Evolutionary conservation across 2,329 filamentous ascomycete species (phyloP).

Genomic region (Calonectria pseudoturangicola): DNA sequence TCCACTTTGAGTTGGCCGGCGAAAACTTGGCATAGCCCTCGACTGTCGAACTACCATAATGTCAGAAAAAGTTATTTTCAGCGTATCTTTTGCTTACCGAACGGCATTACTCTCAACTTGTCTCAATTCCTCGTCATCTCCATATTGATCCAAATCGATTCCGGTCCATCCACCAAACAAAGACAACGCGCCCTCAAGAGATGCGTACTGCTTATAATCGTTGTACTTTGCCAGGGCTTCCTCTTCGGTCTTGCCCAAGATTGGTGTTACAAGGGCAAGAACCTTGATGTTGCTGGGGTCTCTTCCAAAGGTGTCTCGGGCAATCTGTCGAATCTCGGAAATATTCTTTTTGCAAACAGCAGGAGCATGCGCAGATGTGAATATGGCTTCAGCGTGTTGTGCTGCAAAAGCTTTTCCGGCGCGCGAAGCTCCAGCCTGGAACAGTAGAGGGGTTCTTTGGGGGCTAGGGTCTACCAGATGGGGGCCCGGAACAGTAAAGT

Average conservation of each 20-base stretch:
- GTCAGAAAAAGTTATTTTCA: slow-evolving; percentile 1
- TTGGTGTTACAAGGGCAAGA: slow-evolving; percentile 78
- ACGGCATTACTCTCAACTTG: slow-evolving; percentile 79
- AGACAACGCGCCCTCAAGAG: slow-evolving; percentile 78
- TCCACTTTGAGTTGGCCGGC: slow-evolving; percentile 80
- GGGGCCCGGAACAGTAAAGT: slow-evolving; percentile 78
- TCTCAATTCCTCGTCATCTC: slow-evolving; percentile 78
- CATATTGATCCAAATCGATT: slow-evolving; percentile 73
- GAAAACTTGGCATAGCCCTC: slow-evolving; percentile 74
- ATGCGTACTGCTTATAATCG: slow-evolving; percentile 77
- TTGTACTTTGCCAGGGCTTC: slow-evolving; percentile 79
- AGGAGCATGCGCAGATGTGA: slow-evolving; percentile 80
- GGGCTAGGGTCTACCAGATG: slow-evolving; percentile 80
- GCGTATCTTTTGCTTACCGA: slow-evolving; percentile 52
- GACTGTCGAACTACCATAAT: slow-evolving; percentile 66
- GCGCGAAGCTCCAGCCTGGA: slow-evolving; percentile 82
- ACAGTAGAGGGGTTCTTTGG: slow-evolving; percentile 80
- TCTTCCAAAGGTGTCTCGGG: slow-evolving; percentile 71
- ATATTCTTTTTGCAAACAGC: slow-evolving; percentile 77
- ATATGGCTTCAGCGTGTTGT: slow-evolving; percentile 82
- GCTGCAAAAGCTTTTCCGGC: slow-evolving; percentile 81
- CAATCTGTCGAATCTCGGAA: slow-evolving; percentile 76
- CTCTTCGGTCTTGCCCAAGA: slow-evolving; percentile 79
- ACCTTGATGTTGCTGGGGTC: slow-evolving; percentile 79
- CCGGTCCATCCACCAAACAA: slow-evolving; percentile 86